A percentile compares a stretch with the other conserved stretches of the same genome.
Evolutionary conservation across 192 early-diverging fungal genomes (phyloP).

Genomic region (Podila epicladia): DNA sequence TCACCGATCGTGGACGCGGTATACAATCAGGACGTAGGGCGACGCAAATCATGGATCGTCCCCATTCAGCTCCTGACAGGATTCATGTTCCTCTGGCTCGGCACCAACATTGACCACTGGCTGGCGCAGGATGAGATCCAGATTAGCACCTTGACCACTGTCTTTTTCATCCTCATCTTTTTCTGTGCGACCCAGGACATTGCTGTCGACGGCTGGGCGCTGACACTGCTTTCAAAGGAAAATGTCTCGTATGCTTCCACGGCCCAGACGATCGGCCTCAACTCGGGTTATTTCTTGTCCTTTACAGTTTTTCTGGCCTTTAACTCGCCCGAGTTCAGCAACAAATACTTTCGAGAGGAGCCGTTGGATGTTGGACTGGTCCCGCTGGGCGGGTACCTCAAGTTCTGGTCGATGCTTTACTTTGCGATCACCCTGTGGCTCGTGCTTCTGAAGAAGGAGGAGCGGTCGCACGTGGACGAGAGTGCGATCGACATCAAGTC

Average conservation of each 20-base stretch:
- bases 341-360: conserved; percentile 83
- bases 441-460: conserved; percentile 80
- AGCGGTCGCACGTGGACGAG: conserved; percentile 19
- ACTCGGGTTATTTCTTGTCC: conserved; percentile 93
- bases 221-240: conserved; percentile 91
- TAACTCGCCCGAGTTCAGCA: conserved; percentile 94
- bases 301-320: conserved; percentile 98
- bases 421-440: conserved; percentile 85
- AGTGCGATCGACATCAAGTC: conserved; percentile 67
- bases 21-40: conserved; percentile 83
- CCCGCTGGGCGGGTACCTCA: conserved; percentile 86
- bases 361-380: conserved; percentile 77
- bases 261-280: conserved; percentile 96
- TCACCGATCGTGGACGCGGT: conserved; percentile 96
- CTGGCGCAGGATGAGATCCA: conserved; percentile 65
- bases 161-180: conserved; percentile 88
- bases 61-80: conserved; percentile 94
- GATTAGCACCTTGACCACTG: conserved; percentile 72
- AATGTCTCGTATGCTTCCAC: conserved; percentile 93
- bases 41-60: conserved; percentile 97
- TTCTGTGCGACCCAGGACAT: conserved; percentile 96
- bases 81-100: conserved; percentile 81
- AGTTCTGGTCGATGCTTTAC: conserved; percentile 93
- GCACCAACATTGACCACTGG: conserved; percentile 77
- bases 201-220: conserved; percentile 90